Conservation (phyloP, 768 basidiomycete species). For the Termitomyces sp. region DNA sequence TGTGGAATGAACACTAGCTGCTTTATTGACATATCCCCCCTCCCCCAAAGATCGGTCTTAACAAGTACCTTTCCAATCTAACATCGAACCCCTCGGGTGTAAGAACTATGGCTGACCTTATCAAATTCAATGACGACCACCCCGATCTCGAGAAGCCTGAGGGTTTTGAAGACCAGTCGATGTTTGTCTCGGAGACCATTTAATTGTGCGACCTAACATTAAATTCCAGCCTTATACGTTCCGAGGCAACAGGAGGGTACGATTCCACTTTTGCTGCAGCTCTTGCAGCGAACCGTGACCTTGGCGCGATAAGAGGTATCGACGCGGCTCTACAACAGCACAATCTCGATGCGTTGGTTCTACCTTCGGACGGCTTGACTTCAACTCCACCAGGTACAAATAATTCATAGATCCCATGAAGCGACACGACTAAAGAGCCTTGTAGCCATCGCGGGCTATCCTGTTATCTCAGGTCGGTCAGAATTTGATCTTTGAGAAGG, state of each 20-base stretch:
- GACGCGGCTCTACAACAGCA: conserved; percentile 42
- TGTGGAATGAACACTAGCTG: background rate
- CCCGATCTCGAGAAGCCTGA: conserved; percentile 41
- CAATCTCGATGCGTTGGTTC: conserved; percentile 46
- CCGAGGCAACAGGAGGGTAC: conserved; percentile 35
- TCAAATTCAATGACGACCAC: conserved; percentile 51
- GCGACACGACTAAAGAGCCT: conserved; percentile 2
- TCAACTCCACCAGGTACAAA: conserved; percentile 30
- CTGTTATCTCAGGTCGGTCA: conserved; percentile 51
- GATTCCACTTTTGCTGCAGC: conserved; percentile 38
- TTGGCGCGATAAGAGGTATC: conserved; percentile 48
- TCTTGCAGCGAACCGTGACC: conserved; percentile 36
- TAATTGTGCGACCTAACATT: background rate
- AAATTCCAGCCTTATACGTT: conserved; percentile 25
- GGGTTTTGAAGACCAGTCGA: conserved; percentile 31
- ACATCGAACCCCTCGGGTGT: conserved; percentile 52
- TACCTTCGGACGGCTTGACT: conserved; percentile 37
- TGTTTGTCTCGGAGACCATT: conserved; percentile 16
- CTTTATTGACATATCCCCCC: background rate
- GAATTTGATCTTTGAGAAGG: background rate
- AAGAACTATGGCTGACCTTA: conserved; percentile 48
- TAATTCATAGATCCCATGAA: no score
- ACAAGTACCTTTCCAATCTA: conserved; percentile 41
- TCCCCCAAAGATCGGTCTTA: conserved; percentile 34
- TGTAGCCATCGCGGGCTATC: conserved; percentile 59